Percentiles rank a stretch among this genome's conserved stretches.
These are phyloP conservation scores for Vaccinium macrocarpon DNA, from an alignment of 148 eudicot species.

Conservation along the genomic window DNA sequence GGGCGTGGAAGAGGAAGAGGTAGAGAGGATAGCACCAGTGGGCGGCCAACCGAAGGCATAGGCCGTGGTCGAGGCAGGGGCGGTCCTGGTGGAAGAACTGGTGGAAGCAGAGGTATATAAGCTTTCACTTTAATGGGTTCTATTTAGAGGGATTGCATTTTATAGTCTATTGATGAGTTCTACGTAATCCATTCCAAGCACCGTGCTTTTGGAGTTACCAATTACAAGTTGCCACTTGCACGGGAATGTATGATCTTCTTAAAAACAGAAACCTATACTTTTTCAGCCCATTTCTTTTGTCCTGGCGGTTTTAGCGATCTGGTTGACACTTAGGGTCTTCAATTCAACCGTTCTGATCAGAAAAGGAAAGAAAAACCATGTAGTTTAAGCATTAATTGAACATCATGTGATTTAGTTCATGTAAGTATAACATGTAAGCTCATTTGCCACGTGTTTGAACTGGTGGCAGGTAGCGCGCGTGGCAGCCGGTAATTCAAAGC, in stretches of 20 bases:
- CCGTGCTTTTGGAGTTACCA: background rate
- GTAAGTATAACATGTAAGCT: background rate
- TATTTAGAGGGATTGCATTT: background rate
- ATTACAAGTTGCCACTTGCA: background rate
- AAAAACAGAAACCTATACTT: background rate
- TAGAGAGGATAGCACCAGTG: conserved; percentile 63
- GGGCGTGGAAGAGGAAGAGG: conserved; percentile 92
- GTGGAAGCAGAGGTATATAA: conserved; percentile 54
- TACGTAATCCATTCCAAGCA: background rate
- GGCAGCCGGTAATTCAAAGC: conserved; percentile 10
- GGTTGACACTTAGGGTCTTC: background rate
- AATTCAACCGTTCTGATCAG: background rate
- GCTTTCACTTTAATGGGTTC: background rate
- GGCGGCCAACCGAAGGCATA: conserved; percentile 50
- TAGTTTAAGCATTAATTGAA: background rate
- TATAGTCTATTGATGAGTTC: background rate
- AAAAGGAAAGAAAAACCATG: background rate
- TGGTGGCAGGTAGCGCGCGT: conserved; percentile 17
- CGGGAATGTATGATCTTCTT: background rate
- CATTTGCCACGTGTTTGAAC: background rate
- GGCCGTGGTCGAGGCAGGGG: conserved; percentile 80
- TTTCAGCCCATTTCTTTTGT: background rate
- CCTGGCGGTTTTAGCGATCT: too few species aligned
- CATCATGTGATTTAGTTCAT: background rate
- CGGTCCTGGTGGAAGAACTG: conserved; percentile 45